Base-by-base conservation (phyloP, 768 basidiomycete species). In the Auriculariales sp. region DNA sequence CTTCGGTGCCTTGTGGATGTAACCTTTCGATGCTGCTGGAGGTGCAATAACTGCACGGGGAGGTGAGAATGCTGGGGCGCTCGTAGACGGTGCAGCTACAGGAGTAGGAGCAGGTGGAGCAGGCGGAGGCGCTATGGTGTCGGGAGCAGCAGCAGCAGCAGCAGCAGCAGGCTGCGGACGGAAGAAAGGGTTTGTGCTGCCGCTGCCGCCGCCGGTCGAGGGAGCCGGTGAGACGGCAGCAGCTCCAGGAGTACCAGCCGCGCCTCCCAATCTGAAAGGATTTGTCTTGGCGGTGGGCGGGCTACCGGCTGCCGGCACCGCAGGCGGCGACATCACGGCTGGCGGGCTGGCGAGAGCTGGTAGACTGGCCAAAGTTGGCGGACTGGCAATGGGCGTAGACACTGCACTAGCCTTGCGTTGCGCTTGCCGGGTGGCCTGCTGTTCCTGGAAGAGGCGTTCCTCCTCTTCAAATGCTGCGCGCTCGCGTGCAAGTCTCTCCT, bases 121-220 rank as follows among this genome's bases (percentile, higher is more conserved):
- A 15, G 65, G 56, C 52, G 64, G 54, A 39, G 30, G 22, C 19
- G 56, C 35, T 17, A 50, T 28, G 11, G 49, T 15, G 19, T 31
- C 54, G 19, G 46, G 27, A 11, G 52, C 47, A 15, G 52, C 42
- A 44, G 4, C 49, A 56, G 60, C 46, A 39, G 52, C 47, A 35
- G 70, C 57, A 2, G 65, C 64, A 1, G 72, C 66, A 9, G 53
- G 49, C 64, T 78, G 68, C 14, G 64, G 33, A 48, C 73, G 73
- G 66, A 79, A 78, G 68, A 83, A 95, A 0, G 92, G 90, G 57
- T 94, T 94, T 25, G 74, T 78, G 46, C 70, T 68, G 36, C 71
- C 77, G 7, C 67, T 71, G 46, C 70, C 68, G 36, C 71, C 77
- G 7, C 67, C 71, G 32, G 64, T 45, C 14, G 66, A 57, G 17